Percentiles rank a stretch among this genome's conserved stretches.
Evolutionary conservation across 2,329 filamentous ascomycete genomes (phyloP).

Genomic region (Drechslerella dactyloides): DNA sequence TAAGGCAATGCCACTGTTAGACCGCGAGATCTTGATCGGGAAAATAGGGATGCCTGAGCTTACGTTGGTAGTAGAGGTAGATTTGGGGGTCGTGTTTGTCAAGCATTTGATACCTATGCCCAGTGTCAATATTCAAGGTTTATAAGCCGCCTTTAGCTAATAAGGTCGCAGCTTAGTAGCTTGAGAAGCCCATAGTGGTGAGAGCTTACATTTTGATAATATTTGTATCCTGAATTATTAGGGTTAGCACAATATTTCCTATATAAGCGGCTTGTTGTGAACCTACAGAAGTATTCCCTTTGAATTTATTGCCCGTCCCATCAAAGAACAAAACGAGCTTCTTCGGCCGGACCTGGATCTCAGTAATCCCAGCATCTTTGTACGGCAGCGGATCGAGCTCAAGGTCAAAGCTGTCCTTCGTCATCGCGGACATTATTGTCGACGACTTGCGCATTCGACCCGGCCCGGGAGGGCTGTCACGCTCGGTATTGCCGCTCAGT

Average conservation of each 20-base stretch:
- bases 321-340: slow-evolving; percentile 70
- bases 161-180: too few species aligned
- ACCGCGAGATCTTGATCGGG: not conserved
- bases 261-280: slow-evolving; percentile 66
- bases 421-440: slow-evolving; percentile 42
- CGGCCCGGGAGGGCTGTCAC: slow-evolving; percentile 33
- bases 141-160: too few species aligned
- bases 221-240: slow-evolving; percentile 36
- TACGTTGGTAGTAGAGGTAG: slow-evolving; percentile 67
- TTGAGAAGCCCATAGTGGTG: too few species aligned
- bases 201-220: slow-evolving; percentile 50
- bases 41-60: slow-evolving; percentile 53
- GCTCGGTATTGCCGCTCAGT: slow-evolving; percentile 9
- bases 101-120: slow-evolving; percentile 46
- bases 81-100: slow-evolving; percentile 48
- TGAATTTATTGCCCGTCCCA: slow-evolving; percentile 70
- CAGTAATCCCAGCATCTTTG: slow-evolving; percentile 41
- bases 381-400: slow-evolving; percentile 43
- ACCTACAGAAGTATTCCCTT: slow-evolving; percentile 71
- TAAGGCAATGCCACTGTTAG: slow-evolving; percentile 53
- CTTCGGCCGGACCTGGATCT: slow-evolving; percentile 48
- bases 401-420: slow-evolving; percentile 45
- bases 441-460: slow-evolving; percentile 40
- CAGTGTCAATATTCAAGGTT: slow-evolving; percentile 55
- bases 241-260: not conserved